phyloP scores from a whole-genome alignment of 2,329 filamentous ascomycete genomes.

The Nemania abortiva region DNA sequence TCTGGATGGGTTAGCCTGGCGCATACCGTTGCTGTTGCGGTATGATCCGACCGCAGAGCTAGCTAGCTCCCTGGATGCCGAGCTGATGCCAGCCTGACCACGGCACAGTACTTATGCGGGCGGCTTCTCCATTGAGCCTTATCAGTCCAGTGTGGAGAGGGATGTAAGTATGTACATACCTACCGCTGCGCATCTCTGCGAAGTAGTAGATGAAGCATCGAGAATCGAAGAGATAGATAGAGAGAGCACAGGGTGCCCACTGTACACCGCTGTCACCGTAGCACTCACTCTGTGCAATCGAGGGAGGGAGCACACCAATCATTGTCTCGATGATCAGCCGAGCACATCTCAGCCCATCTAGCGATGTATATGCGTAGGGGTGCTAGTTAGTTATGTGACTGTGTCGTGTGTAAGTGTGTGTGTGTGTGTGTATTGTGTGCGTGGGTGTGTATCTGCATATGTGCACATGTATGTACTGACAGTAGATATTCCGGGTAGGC shows the following conservation, averaged over 20 bases:
- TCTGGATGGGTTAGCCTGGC: conserved; percentile 20
- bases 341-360: conserved; percentile 33
- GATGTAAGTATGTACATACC: too few species aligned
- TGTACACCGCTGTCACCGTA: conserved; percentile 28
- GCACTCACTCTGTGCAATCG: conserved; percentile 33
- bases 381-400: too few species aligned
- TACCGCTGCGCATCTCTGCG: too few species aligned
- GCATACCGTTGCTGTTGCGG: conserved; percentile 30
- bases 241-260: conserved; percentile 9
- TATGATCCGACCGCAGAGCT: conserved; percentile 35
- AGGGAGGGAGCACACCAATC: conserved; percentile 37
- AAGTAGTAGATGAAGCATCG: conserved; percentile 5
- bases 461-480: background rate
- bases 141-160: conserved; percentile 37
- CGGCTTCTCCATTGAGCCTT: conserved; percentile 34
- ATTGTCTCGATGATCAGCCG: conserved; percentile 27
- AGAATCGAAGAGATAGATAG: background rate
- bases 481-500: background rate
- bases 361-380: conserved; percentile 1
- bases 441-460: background rate
- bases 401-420: background rate
- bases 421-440: background rate
- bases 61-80: conserved; percentile 26
- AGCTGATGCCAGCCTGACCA: conserved; percentile 39
- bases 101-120: conserved; percentile 19